These are phyloP conservation scores for Coemansia asiatica DNA, from an alignment of 192 early-diverging fungal species.

Conservation along the genomic window DNA sequence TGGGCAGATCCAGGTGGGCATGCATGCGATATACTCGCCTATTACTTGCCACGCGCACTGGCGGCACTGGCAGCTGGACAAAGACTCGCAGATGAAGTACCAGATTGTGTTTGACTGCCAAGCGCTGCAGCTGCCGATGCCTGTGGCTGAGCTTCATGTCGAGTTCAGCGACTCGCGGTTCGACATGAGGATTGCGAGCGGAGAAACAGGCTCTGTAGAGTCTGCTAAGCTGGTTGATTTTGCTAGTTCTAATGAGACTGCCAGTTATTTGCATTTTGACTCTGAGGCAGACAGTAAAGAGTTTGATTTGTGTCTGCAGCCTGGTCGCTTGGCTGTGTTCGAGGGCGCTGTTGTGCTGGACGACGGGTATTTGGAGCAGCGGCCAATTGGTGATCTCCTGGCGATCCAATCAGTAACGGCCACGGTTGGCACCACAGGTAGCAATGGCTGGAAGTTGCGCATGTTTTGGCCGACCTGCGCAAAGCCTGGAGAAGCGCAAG, in stretches of 20 bases:
- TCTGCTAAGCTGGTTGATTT: not conserved
- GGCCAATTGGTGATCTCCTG: constrained; percentile 5
- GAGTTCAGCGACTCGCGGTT: constrained; percentile 24
- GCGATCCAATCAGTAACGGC: constrained; percentile 4
- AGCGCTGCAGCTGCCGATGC: constrained; percentile 8
- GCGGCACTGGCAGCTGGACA: constrained; percentile 23
- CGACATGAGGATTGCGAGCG: not conserved
- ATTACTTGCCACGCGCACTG: constrained; percentile 46
- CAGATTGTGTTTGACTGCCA: constrained; percentile 34
- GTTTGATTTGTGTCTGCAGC: constrained; percentile 11
- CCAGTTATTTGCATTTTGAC: not conserved
- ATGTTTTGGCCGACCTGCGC: constrained; percentile 37
- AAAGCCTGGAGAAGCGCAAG: too few species aligned
- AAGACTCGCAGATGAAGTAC: constrained; percentile 16
- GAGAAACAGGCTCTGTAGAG: not conserved
- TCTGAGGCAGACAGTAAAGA: not conserved
- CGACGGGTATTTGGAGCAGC: not conserved
- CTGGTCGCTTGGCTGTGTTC: constrained; percentile 14
- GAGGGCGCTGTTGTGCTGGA: constrained; percentile 15
- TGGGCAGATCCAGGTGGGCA: constrained; percentile 18
- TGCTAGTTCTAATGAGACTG: not conserved
- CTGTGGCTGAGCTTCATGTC: constrained; percentile 18
- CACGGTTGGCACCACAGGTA: not conserved
- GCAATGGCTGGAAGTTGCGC: constrained; percentile 1
- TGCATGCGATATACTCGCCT: constrained; percentile 40